Evolutionary conservation across 306 rosid genomes (phyloP), one percentile per base, ranked within the genome.

Genomic region (Vicia faba): DNA sequence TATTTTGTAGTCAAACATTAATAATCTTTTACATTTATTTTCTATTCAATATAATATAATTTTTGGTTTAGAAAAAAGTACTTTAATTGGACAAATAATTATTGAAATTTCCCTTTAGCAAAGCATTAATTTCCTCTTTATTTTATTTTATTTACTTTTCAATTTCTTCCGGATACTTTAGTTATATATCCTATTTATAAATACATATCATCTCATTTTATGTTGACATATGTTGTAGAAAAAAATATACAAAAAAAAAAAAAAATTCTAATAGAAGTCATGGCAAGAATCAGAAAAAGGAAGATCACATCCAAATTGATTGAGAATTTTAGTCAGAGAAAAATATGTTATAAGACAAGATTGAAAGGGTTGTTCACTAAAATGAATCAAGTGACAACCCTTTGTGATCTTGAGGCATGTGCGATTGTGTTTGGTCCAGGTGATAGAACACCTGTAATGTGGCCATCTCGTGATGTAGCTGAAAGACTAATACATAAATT

Each of bases 361-460:
- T 9, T 11, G n/a, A 10, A 1, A 23, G 71, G 62, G 26, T 45
- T 63, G 63, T 29, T 69, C 14, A 38, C 55, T 20, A 76, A 55
- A 60, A 19, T 68, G 68, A 5, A 56, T 11, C 60, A 69, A n/a
- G 2, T 78, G 2, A 20, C n/a, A 13, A 66, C 11, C 4, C 44
- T 66, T 1, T 78, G 74, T 50, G 60, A 2, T 3, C 3, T 72
- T 5, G 45, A 72, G 11, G 74, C 66, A 11, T 50, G 65, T 11
- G 36, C 20, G 0, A 1, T 60, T 9, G 19, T 60, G 36, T 2
- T 7, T 41, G 61, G 66, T 3, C 70, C 67, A 1, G 66, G 60
- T 5, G 70, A 71, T n/a, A 5, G 13, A 0, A 7, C 1, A 0
- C 72, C 78, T 43, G 14, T 6, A 25, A 61, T 28, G 5, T 74